Conservation (phyloP, 2,329 filamentous ascomycete genomes). For the Hypoxylon sp. region DNA sequence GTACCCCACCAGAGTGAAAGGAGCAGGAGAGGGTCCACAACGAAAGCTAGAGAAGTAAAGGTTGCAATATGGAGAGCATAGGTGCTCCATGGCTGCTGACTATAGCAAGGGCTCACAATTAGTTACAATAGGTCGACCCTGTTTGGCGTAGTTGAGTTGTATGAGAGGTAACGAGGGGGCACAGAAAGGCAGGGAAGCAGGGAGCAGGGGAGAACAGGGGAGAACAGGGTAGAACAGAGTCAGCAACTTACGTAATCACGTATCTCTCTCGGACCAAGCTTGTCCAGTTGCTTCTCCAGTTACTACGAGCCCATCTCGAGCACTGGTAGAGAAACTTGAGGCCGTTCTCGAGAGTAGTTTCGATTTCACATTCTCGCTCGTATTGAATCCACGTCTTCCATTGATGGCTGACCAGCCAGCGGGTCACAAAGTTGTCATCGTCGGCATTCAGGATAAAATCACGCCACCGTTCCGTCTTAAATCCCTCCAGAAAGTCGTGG, state of each 20-base stretch:
- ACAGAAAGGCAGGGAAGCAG: conserved; percentile 3
- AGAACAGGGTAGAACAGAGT: conserved; percentile 31
- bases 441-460: conserved; percentile 94
- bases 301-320: conserved; percentile 94
- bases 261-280: conserved; percentile 87
- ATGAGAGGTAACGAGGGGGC: conserved; percentile 25
- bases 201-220: conserved; percentile 18
- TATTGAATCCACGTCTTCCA: conserved; percentile 98
- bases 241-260: conserved; percentile 83
- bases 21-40: conserved; percentile 82
- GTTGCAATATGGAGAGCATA: conserved; percentile 95
- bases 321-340: conserved; percentile 93
- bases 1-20: conserved; percentile 79
- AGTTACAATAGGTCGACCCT: conserved; percentile 41
- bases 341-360: conserved; percentile 93
- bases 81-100: conserved; percentile 92
- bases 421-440: conserved; percentile 98
- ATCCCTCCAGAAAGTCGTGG: conserved; percentile 86
- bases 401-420: conserved; percentile 91
- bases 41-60: conserved; percentile 87
- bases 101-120: conserved; percentile 56
- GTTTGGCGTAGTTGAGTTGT: conserved; percentile 46
- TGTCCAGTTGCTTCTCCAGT: conserved; percentile 97
- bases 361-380: conserved; percentile 88
- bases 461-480: conserved; percentile 92